Conservation (phyloP, 179 eudicot species). For the Silene noctiflora region DNA sequence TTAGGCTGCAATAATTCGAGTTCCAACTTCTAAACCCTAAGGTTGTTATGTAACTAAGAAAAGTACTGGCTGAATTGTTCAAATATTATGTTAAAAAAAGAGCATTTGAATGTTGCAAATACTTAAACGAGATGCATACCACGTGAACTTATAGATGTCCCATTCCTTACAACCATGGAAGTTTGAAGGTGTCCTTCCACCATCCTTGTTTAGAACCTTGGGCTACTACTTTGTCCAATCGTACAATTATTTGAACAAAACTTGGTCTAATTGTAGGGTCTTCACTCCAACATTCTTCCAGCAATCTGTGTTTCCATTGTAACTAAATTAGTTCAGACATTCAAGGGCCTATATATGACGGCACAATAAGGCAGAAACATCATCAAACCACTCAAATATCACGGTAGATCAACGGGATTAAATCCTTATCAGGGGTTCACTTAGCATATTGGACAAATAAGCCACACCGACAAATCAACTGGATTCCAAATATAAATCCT, state of each 20-base stretch:
- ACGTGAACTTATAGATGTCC: slow-evolving; percentile 3
- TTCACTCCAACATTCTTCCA: slow-evolving; percentile 75
- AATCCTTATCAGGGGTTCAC: not conserved
- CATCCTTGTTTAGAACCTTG: slow-evolving; percentile 71
- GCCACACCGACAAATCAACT: not conserved
- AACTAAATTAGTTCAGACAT: not conserved
- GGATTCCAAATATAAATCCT: not conserved
- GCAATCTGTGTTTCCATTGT: slow-evolving; percentile 41
- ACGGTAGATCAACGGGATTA: not conserved
- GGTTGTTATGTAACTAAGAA: too few species aligned
- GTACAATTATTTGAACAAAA: slow-evolving; percentile 61
- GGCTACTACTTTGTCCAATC: slow-evolving; percentile 64
- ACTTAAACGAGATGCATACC: slow-evolving; percentile 23
- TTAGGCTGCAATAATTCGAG: not conserved
- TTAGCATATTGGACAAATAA: not conserved
- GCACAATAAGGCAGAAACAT: not conserved
- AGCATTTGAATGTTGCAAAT: not conserved
- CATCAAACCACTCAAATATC: not conserved
- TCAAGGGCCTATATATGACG: not conserved
- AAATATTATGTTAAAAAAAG: too few species aligned
- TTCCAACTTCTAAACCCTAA: too few species aligned
- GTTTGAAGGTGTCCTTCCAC: slow-evolving; percentile 94
- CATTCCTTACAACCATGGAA: slow-evolving; percentile 59
- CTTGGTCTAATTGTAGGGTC: slow-evolving; percentile 48
- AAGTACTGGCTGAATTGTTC: too few species aligned